phyloP scores from a whole-genome alignment of 2,329 filamentous ascomycete genomes.

The Exophiala phaeomuriformis region DNA sequence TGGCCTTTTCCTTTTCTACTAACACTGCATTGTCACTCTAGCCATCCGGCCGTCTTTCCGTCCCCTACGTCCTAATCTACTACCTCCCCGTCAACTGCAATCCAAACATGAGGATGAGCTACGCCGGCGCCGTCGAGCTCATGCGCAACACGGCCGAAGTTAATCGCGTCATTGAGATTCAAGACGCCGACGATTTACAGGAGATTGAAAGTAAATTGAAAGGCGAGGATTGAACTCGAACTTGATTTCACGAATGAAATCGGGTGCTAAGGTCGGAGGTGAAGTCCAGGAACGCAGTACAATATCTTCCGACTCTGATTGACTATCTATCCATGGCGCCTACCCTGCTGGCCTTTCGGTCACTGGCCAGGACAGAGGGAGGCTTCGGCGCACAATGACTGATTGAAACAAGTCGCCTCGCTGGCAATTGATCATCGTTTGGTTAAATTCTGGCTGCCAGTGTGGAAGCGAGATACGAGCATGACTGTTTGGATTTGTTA shows the following conservation, averaged over 20 bases:
- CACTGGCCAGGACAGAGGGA: too few species aligned
- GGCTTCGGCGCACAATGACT: too few species aligned
- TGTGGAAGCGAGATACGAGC: too few species aligned
- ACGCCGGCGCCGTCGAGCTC: constrained; percentile 90
- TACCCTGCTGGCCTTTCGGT: too few species aligned
- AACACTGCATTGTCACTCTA: constrained; percentile 32
- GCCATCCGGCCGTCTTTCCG: constrained; percentile 74
- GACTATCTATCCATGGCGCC: too few species aligned
- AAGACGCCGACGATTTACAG: constrained; percentile 70
- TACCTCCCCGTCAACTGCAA: constrained; percentile 92
- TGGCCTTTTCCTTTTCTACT: too few species aligned
- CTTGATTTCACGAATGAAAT: background rate
- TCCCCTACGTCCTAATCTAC: constrained; percentile 91
- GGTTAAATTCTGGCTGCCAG: too few species aligned
- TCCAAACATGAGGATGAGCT: constrained; percentile 79
- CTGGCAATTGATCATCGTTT: too few species aligned
- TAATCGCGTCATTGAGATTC: constrained; percentile 78
- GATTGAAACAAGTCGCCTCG: too few species aligned
- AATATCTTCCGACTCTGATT: too few species aligned
- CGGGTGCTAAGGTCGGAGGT: background rate
- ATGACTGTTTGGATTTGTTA: too few species aligned
- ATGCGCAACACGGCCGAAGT: constrained; percentile 91
- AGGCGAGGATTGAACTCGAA: constrained; percentile 31
- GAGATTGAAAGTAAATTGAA: constrained; percentile 65
- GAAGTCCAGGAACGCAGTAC: background rate